A percentile compares a stretch with the other conserved stretches of the same genome.
Evolutionary conservation across 2,329 filamentous ascomycete genomes (phyloP).

Genomic region (Fusarium albidum): DNA sequence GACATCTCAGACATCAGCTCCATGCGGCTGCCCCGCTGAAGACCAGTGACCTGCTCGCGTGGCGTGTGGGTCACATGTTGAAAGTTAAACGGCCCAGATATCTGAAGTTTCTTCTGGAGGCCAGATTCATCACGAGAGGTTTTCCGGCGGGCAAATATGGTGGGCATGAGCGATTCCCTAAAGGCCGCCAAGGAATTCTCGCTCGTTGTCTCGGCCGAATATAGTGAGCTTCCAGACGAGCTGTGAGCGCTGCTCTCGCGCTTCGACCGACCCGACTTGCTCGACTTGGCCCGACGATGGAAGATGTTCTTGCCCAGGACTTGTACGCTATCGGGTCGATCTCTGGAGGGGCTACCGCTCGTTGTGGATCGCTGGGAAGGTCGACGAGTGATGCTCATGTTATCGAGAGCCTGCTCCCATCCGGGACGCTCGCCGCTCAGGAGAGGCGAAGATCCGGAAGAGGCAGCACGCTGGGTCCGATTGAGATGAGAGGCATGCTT

Average conservation of each 20-base stretch:
- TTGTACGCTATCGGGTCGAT: slow-evolving; percentile 67
- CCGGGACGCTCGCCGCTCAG: slow-evolving; percentile 53
- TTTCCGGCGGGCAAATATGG: slow-evolving; percentile 61
- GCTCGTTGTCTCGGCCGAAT: slow-evolving; percentile 53
- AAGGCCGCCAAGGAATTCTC: slow-evolving; percentile 45
- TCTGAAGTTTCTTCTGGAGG: slow-evolving; percentile 55
- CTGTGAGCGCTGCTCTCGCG: slow-evolving; percentile 59
- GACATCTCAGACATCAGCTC: slow-evolving; percentile 56
- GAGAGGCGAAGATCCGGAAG: slow-evolving; percentile 65
- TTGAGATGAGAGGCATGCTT: slow-evolving; percentile 58
- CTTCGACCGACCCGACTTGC: slow-evolving; percentile 47
- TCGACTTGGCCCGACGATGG: slow-evolving; percentile 58
- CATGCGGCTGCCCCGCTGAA: slow-evolving; percentile 50
- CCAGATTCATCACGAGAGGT: slow-evolving; percentile 45
- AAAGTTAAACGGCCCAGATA: slow-evolving; percentile 72
- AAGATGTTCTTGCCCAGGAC: slow-evolving; percentile 68
- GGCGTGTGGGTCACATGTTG: slow-evolving; percentile 69
- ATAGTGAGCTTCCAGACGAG: slow-evolving; percentile 57
- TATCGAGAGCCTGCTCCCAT: slow-evolving; percentile 61
- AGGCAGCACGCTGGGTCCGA: slow-evolving; percentile 50
- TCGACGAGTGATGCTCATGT: slow-evolving; percentile 59
- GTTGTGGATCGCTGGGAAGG: slow-evolving; percentile 64
- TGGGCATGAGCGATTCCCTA: slow-evolving; percentile 58
- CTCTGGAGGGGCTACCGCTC: slow-evolving; percentile 60
- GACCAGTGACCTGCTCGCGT: slow-evolving; percentile 55